Conservation (phyloP, 768 basidiomycete genomes). For the Chalciporus pseudorubinellus region DNA sequence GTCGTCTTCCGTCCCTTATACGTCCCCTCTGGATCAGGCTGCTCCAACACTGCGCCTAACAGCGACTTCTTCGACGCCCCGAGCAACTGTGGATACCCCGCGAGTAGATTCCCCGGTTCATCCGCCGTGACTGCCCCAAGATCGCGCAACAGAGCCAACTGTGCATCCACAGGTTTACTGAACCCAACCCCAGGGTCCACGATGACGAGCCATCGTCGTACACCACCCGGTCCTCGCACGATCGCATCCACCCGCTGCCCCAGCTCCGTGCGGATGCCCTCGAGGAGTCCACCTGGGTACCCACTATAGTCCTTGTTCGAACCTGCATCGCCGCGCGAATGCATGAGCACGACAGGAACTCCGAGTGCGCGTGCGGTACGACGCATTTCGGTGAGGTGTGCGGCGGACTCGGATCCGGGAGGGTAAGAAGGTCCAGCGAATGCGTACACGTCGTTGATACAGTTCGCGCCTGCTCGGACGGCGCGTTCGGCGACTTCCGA, state of each 20-base stretch:
- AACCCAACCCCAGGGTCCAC: conserved; percentile 94
- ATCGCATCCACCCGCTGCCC: conserved; percentile 63
- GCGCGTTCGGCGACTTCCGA: conserved; percentile 14
- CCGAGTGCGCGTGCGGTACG: conserved; percentile 56
- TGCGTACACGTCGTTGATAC: conserved; percentile 91
- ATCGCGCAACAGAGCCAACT: conserved; percentile 63
- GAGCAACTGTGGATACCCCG: conserved; percentile 65
- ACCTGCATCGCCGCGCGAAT: conserved; percentile 84
- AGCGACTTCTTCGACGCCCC: conserved; percentile 86
- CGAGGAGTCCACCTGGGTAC: conserved; percentile 53
- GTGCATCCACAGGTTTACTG: conserved; percentile 79
- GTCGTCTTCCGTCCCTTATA: conserved; percentile 50
- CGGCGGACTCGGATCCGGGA: conserved; percentile 30
- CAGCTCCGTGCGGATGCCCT: conserved; percentile 70
- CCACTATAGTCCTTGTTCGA: conserved; percentile 61
- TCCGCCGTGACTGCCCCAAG: conserved; percentile 47
- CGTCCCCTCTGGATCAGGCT: conserved; percentile 37
- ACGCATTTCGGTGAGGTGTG: conserved; percentile 60
- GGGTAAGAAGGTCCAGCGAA: conserved; percentile 65
- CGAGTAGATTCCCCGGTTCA: conserved; percentile 44
- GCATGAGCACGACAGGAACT: conserved; percentile 90
- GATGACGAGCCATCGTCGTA: conserved; percentile 86
- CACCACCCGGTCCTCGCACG: conserved; percentile 64
- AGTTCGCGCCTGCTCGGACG: conserved; percentile 79
- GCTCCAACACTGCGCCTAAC: conserved; percentile 61